phyloP scores from a whole-genome alignment of 805 yeast species.

The Candida succiphila region DNA sequence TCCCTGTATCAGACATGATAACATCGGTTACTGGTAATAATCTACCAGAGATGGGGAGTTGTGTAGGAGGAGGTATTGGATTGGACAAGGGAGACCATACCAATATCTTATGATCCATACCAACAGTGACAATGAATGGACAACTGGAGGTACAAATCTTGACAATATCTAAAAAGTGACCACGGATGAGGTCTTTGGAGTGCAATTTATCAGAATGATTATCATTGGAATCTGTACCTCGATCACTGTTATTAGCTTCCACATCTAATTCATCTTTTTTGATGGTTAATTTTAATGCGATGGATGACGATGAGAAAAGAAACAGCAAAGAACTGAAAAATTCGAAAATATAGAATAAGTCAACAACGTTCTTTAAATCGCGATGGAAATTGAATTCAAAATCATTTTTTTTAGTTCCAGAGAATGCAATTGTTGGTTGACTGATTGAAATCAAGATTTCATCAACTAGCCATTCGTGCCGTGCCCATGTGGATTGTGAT shows the following conservation, averaged over 20 bases:
- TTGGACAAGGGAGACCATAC: conserved; percentile 63
- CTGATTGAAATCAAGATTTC: conserved; percentile 11
- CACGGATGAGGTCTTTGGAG: conserved; percentile 31
- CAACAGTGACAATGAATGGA: conserved; percentile 60
- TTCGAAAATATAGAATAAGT: conserved; percentile 45
- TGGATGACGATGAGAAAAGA: conserved; percentile 36
- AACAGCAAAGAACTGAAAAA: conserved; percentile 41
- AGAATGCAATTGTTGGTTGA: conserved; percentile 16
- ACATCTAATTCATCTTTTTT: conserved; percentile 13
- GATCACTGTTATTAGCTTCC: conserved; percentile 3
- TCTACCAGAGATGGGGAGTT: conserved; percentile 29
- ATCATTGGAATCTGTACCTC: no score
- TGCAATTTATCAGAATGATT: conserved; percentile 12
- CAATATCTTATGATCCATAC: conserved; percentile 60
- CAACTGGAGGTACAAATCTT: conserved; percentile 49
- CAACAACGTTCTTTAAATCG: conserved; percentile 35
- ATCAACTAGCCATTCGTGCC: conserved; percentile 1
- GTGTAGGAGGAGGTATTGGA: conserved; percentile 37
- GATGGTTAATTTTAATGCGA: conserved; percentile 32
- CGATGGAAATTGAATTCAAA: conserved; percentile 16
- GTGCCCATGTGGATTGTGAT: no score
- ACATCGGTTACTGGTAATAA: conserved; percentile 57
- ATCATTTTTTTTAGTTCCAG: conserved; percentile 1
- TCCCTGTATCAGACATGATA: conserved; percentile 49
- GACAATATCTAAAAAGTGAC: conserved; percentile 56